Base-by-base conservation (phyloP, 352 stramenopile genomes). In the Globisporangium irregulare region DNA sequence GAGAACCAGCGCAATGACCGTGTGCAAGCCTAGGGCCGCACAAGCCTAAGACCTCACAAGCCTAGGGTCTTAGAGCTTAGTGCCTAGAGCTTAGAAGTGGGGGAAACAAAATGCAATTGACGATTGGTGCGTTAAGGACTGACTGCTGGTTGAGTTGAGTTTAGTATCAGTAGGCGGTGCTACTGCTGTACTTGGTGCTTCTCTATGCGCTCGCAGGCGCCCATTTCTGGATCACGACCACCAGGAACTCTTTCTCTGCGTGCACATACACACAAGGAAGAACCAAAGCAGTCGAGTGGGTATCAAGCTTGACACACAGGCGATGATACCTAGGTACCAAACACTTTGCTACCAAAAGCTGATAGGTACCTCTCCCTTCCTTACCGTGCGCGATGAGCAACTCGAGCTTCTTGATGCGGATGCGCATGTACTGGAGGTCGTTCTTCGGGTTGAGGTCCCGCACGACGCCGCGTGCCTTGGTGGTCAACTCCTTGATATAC, bases 361-460 rank as follows among this genome's bases (percentile, higher is more conserved):
- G 32, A 55, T 59, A 12, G 22, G 36, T 48, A 22, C 15, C 55
- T 6, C 24, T 56, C 12, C n/a, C 41, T 8, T 34, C 66, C 84
- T 41, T 61, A 97, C 89, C 90, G 54, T 97, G 93, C 10, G 95
- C 95, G 25, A 98, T 91, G 56, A 98, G 78, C 14, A 98, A 73
- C 75, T 98, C 94, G 59, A 98, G 84, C 70, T 91, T 93, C 72
- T 96, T 97, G 38, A 97, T 84, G 58, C 95, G 90, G 46, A 98
- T 93, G 59, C 94, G 85, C 73, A 98, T 89, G 73, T 97, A 98
- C 68, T 96, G 86, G 46, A 99, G 76, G 73, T 98, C 91, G 71
- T 98, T 97, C 76, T 97, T 97, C 14, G 95, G 94, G 73, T 98
- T 97, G 36, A 99, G 82, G 77, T 99, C 95, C 51, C 95, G 81